Percentiles rank a stretch among this genome's conserved stretches.
Conservation (phyloP, 179 eudicot species). For the Camellia oleifera region DNA sequence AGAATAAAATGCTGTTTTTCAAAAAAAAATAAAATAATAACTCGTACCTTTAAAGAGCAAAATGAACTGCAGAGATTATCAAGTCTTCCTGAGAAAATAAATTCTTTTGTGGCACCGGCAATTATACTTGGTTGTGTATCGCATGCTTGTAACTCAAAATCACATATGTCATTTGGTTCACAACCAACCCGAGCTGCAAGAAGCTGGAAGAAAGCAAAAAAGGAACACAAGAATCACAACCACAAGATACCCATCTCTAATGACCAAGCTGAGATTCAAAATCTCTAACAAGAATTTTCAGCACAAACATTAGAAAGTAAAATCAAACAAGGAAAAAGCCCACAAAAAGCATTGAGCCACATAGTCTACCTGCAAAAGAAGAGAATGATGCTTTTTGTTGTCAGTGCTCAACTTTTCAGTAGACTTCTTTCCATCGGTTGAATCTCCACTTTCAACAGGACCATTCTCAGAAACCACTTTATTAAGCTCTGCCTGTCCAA, state of each 20-base stretch:
- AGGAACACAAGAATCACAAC: conserved; percentile 16
- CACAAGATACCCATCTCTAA: background rate
- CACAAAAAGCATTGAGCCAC: background rate
- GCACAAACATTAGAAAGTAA: background rate
- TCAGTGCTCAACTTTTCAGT: conserved; percentile 28
- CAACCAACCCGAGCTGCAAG: conserved; percentile 78
- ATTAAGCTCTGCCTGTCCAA: conserved; percentile 75
- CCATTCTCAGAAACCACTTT: conserved; percentile 42
- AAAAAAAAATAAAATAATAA: background rate
- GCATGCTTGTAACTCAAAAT: conserved; percentile 97
- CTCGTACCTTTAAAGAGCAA: conserved; percentile 78
- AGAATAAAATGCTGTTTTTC: background rate
- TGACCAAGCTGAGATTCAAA: conserved; percentile 6
- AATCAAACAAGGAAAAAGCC: background rate
- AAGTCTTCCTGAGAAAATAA: conserved; percentile 93
- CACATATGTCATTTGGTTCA: conserved; percentile 84
- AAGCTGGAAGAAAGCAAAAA: conserved; percentile 43
- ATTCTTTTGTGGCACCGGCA: conserved; percentile 88
- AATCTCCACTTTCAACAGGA: conserved; percentile 38
- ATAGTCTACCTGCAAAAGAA: conserved; percentile 72
- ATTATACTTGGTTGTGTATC: conserved; percentile 94
- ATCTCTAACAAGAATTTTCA: conserved; percentile 11
- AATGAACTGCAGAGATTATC: conserved; percentile 96
- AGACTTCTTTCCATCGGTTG: conserved; percentile 34
- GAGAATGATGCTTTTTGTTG: conserved; percentile 72